phyloP scores from a whole-genome alignment of 163 green algal genomes.

The Chlamydomonas reinhardtii region DNA sequence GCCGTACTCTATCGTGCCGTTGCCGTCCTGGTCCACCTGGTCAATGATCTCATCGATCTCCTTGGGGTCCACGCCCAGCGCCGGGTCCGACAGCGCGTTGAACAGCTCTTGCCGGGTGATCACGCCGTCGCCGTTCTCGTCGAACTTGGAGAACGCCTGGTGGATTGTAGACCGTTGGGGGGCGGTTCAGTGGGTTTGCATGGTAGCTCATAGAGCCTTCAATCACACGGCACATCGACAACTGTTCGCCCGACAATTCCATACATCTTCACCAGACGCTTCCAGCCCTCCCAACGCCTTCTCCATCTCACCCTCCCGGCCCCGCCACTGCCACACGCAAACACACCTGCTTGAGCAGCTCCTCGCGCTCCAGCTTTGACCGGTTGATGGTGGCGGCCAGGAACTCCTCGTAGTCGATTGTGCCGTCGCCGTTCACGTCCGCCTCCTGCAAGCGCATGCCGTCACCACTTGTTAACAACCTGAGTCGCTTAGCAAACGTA shows the following conservation, averaged over 20 bases:
- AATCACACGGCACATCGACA: no score
- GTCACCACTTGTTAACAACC: no score
- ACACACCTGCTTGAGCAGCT: conserved; percentile 65
- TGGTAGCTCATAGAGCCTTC: no score
- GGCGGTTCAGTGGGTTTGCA: no score
- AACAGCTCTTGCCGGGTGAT: conserved; percentile 49
- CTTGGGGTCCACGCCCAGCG: conserved; percentile 46
- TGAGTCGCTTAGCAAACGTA: no score
- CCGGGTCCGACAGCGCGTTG: conserved; percentile 43
- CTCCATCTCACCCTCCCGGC: no score
- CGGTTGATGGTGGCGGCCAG: conserved; percentile 88
- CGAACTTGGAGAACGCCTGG: conserved; percentile 73
- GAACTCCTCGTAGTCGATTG: conserved; percentile 91
- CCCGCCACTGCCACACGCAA: not conserved
- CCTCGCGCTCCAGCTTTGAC: conserved; percentile 75
- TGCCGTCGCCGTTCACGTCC: conserved; percentile 79
- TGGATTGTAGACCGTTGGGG: no score
- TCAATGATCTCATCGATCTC: conserved; percentile 57
- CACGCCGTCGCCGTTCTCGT: conserved; percentile 61
- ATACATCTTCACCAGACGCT: no score
- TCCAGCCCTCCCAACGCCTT: no score
- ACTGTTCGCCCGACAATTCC: no score
- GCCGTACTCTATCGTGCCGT: conserved; percentile 80
- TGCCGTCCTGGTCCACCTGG: conserved; percentile 54
- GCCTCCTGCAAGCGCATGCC: conserved; percentile 56